Evolutionary conservation across 495 filamentous ascomycete genomes (phyloP).

Genomic region (Penicillium subrubescens): DNA sequence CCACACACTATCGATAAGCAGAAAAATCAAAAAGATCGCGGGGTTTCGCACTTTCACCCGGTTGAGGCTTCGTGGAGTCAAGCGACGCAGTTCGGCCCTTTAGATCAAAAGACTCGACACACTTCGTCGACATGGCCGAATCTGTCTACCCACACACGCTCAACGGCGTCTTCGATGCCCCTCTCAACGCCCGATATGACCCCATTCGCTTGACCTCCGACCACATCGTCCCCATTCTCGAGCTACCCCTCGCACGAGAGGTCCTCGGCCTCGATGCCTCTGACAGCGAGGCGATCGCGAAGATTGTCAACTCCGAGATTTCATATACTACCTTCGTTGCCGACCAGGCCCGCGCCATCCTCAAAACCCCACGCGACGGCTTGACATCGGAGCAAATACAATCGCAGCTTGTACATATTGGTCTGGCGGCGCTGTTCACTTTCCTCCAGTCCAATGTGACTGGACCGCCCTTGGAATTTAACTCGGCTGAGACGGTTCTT

Average conservation of each 20-base stretch:
- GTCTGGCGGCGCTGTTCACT: constrained; percentile 71
- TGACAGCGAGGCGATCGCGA: constrained; percentile 25
- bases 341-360: constrained; percentile 30
- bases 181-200: constrained; percentile 37
- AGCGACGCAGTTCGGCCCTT: background rate
- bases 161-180: constrained; percentile 38
- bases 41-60: constrained; percentile 27
- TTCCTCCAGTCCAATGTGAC: constrained; percentile 93
- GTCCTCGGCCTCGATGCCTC: constrained; percentile 38
- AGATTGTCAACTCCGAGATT: constrained; percentile 30
- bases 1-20: constrained; percentile 36
- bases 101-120: constrained; percentile 4
- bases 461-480: constrained; percentile 72
- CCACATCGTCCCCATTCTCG: constrained; percentile 39
- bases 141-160: constrained; percentile 32
- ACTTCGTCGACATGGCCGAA: constrained; percentile 33
- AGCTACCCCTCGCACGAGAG: constrained; percentile 40
- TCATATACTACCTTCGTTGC: constrained; percentile 45
- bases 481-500: constrained; percentile 55
- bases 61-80: constrained; percentile 12
- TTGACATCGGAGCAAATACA: constrained; percentile 34
- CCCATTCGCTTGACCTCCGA: constrained; percentile 40
- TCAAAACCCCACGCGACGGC: constrained; percentile 27
- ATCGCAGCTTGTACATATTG: constrained; percentile 59
- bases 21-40: constrained; percentile 37